A percentile compares a stretch with the other conserved stretches of the same genome.
phyloP scores from a whole-genome alignment of 1,139 yeast species.

The Debaryomyces fabryi region DNA sequence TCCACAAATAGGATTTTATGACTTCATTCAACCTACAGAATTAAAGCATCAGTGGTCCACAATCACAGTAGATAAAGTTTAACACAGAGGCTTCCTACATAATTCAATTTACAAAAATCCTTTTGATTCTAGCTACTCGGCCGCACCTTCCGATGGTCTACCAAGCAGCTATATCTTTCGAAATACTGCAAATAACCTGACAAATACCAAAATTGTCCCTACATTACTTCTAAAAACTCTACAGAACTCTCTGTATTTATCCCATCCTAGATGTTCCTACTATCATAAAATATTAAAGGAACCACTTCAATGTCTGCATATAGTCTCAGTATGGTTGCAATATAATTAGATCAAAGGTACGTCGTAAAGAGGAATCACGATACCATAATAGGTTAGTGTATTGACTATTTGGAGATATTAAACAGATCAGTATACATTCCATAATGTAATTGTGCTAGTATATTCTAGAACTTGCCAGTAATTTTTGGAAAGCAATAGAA shows the following conservation, averaged over 20 bases:
- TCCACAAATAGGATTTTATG: too few relatives aligned
- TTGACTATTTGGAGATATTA: background rate
- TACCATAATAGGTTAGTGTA: background rate
- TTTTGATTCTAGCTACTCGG: too few relatives aligned
- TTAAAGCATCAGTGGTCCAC: too few relatives aligned
- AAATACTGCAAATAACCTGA: too few relatives aligned
- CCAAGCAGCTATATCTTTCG: too few relatives aligned
- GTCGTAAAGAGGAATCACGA: background rate
- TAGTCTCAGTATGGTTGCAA: background rate
- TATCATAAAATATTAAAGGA: background rate
- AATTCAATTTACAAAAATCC: too few relatives aligned
- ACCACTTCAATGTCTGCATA: background rate
- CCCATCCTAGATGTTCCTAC: background rate
- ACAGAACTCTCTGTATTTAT: background rate
- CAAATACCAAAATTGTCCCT: too few relatives aligned
- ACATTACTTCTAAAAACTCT: too few relatives aligned
- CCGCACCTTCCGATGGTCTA: too few relatives aligned
- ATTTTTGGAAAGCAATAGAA: constrained; percentile 4
- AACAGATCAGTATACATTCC: background rate
- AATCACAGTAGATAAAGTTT: too few relatives aligned
- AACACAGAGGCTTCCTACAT: too few relatives aligned
- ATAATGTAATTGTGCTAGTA: background rate
- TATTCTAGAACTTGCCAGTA: constrained; percentile 1
- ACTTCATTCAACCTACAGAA: too few relatives aligned
- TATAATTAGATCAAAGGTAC: background rate